phyloP scores from a whole-genome alignment of 805 yeast genomes.

The Metschnikowia matae region DNA sequence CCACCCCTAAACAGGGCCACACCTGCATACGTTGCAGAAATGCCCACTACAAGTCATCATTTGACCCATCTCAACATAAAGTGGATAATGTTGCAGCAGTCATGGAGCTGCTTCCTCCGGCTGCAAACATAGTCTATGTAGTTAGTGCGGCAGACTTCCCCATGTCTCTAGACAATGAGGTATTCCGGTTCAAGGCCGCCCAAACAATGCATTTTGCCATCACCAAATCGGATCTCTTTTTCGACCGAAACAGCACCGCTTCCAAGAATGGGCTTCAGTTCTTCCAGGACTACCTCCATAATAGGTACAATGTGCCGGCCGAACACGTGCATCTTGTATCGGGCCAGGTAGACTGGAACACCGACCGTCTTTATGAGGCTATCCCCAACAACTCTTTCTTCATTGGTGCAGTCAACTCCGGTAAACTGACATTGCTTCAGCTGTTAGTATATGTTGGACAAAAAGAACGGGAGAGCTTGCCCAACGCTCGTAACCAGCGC shows the following conservation, averaged over 20 bases:
- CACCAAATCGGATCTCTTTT: constrained; percentile 44
- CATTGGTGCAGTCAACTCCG: constrained; percentile 65
- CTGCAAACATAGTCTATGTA: constrained; percentile 53
- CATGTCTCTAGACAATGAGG: constrained; percentile 41
- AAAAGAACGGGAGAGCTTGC: constrained; percentile 7
- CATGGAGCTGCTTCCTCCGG: constrained; percentile 35
- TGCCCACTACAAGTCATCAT: constrained; percentile 42
- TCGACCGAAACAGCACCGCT: constrained; percentile 26
- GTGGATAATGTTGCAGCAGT: constrained; percentile 19
- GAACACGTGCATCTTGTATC: constrained; percentile 47
- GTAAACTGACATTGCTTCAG: constrained; percentile 61
- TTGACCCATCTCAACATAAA: constrained; percentile 28
- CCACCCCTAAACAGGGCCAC: constrained; percentile 7
- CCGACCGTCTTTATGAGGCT: constrained; percentile 32
- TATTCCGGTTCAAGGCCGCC: constrained; percentile 32
- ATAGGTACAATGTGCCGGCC: constrained; percentile 28
- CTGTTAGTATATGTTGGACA: constrained; percentile 31
- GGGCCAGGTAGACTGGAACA: constrained; percentile 51
- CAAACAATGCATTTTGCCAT: constrained; percentile 37
- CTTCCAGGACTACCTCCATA: constrained; percentile 32
- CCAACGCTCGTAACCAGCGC: constrained; percentile 13
- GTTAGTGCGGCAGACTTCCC: constrained; percentile 74
- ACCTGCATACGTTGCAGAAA: constrained; percentile 57
- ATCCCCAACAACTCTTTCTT: constrained; percentile 45
- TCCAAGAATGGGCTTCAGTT: constrained; percentile 26